Base-by-base conservation (phyloP, 345 rosid genomes). In the Erodium maritimum region DNA sequence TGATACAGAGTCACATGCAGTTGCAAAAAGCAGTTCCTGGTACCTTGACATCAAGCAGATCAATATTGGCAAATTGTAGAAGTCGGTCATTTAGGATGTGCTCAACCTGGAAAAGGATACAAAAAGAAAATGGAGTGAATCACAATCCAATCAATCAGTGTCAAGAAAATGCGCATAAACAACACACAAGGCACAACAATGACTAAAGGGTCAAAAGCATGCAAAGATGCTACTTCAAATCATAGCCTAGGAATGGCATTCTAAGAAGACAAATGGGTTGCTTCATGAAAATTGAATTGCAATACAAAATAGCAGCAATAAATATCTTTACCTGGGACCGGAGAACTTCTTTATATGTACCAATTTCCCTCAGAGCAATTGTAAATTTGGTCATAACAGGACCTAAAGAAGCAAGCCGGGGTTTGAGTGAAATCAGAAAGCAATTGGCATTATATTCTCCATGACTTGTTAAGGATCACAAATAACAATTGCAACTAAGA, bases 351-450 rank as follows among this genome's bases (percentile, higher is more conserved):
- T 90, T 94, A 75, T 90, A 90, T 21, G 97, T 94, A 55, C 97
- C 99, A 68, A 94, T 90, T 74, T 94, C 99, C 74, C 99, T 84
- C 81, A 94, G 71, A 5, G 99, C 99, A 74, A 94, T 90, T 23
- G 99, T 94, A 71, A 90, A 94, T 76, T 94, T 94, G 58, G 96
- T 94, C 97, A 94, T 94, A 53, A 94, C 99, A 61, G 99, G 97
- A 48, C 99, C 99, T 93, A 67, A 7, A 57, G 1, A 65, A 73
- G 56, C 12, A 58, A 73, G 67, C 19, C 65, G 56, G 56, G 46
- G 60, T 51, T 63, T 52, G 56, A 21, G 64, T 46, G 37, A 29
- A 29, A 11, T 29, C 37, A 29, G 9, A 29, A 5, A 42, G 34
- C 34, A 3, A 29, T 3, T 29, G 34, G 34, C 14, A 12, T 42